Base-by-base conservation (phyloP, 139 green algal species). In the Auxenochlorella pyrenoidosa region DNA sequence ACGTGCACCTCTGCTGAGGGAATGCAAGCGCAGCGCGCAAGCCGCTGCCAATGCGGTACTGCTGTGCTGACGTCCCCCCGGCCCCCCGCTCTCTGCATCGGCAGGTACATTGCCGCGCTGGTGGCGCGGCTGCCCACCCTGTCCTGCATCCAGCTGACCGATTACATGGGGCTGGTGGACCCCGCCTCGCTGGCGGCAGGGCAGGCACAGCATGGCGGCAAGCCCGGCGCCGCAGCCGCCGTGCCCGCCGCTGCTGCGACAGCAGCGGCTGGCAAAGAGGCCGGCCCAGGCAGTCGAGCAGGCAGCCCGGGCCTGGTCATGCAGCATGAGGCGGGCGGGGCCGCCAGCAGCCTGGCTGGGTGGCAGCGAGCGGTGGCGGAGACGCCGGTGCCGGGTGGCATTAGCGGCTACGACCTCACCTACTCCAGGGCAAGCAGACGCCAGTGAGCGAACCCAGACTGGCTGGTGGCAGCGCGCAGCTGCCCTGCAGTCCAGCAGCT, bases 91-190 rank as follows among this genome's bases (percentile, higher is more conserved):
- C 36, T 10, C 59, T 12, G 38, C 16, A 28, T 36, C 34, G 10
- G 70, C 84, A 83, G 73, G 40, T 88, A 88, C 75, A 60, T 88
- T 0, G 58, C 73, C 0, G 36, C 40, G 12, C 59, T 88, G 54
- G 32, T 88, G 73, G 71, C 24, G 34, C 59, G 73, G 26, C 73
- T 88, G 71, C 84, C 84, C 32, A 77, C 40, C 58, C 84, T 88
- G 18, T 38, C 59, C 59, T 22, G 19, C 75, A 47, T 88, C 28
- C 38, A 65, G 38, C 84, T 88, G 12, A 38, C 41, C 28, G 84
- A 88, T 22, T 88, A 88, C 41, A 83, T 88, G 73, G 84, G 84
- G 6, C 30, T 78, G 28, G 71, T 87, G 30, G 80, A 85, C 15
- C 63, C 71, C 5, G 8, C 36, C 19, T 40, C 66, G 40, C 30